Conservation (phyloP, 2,329 filamentous ascomycete genomes). For the Sphaerulina musiva region DNA sequence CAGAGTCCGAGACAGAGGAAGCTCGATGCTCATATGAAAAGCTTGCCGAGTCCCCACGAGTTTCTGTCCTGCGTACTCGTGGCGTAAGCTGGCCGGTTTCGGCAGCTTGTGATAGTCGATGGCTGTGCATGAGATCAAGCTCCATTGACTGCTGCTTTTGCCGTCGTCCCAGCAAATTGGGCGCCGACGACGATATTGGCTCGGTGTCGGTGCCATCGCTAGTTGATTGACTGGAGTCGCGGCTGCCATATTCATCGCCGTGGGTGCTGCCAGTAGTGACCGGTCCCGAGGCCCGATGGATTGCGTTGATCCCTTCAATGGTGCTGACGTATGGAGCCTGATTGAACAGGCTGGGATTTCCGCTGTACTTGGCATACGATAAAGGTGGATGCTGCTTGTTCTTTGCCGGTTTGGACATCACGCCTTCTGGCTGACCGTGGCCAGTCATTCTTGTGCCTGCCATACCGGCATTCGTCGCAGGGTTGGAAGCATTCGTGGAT, state of each 20-base stretch:
- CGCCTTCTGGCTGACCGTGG: too few species aligned
- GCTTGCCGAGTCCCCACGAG: constrained; percentile 17
- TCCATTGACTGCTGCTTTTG: constrained; percentile 24
- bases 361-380: constrained; percentile 35
- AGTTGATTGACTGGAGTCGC: constrained; percentile 21
- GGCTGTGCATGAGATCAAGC: constrained; percentile 39
- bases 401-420: constrained; percentile 12
- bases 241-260: constrained; percentile 19
- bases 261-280: neutral
- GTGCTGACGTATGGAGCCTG: constrained; percentile 33
- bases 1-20: neutral
- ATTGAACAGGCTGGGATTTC: constrained; percentile 31
- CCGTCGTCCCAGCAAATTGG: constrained; percentile 12
- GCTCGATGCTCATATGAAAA: constrained; percentile 3
- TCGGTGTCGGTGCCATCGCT: constrained; percentile 22
- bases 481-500: neutral
- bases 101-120: constrained; percentile 46
- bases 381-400: constrained; percentile 31
- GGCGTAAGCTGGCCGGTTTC: constrained; percentile 44
- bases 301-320: constrained; percentile 27
- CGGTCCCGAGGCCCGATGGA: constrained; percentile 26
- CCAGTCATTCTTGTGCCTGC: neutral
- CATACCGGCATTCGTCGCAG: neutral
- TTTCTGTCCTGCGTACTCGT: constrained; percentile 16
- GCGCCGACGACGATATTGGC: constrained; percentile 25